Conservation (phyloP, 495 filamentous ascomycete genomes). For the Trichoderma asperelloides region DNA sequence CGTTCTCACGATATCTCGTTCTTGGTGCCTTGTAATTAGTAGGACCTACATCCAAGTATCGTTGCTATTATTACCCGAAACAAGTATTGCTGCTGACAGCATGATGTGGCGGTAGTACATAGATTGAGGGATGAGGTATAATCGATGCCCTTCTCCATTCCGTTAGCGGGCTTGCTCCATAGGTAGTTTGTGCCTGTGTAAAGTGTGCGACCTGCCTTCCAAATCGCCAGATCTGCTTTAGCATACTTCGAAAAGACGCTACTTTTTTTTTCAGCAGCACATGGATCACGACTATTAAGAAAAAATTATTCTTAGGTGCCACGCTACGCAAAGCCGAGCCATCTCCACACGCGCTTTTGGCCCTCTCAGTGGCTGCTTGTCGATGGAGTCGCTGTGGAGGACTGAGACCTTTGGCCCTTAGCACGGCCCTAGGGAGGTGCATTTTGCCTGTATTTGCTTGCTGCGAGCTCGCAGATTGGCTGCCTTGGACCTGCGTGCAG, state of each 20-base stretch:
- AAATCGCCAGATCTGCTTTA: background rate
- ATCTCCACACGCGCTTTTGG: background rate
- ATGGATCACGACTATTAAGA: background rate
- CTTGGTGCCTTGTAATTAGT: background rate
- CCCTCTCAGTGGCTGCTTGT: background rate
- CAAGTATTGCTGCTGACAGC: background rate
- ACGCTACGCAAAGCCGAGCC: background rate
- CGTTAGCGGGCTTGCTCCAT: too few species aligned
- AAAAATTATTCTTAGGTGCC: background rate
- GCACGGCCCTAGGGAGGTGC: background rate
- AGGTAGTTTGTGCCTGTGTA: background rate
- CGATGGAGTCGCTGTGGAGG: slow-evolving; percentile 4
- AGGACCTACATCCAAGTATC: background rate
- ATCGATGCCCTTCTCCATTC: background rate
- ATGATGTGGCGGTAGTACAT: background rate
- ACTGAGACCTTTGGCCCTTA: background rate
- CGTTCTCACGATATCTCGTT: background rate
- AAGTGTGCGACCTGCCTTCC: background rate
- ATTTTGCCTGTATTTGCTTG: slow-evolving; percentile 2
- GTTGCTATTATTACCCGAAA: background rate
- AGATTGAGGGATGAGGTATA: too few species aligned
- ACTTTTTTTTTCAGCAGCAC: background rate
- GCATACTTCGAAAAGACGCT: background rate
- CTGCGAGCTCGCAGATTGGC: background rate
- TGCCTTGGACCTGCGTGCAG: background rate